phyloP scores from a whole-genome alignment of 495 filamentous ascomycete genomes.

The Trichoderma gamsii region DNA sequence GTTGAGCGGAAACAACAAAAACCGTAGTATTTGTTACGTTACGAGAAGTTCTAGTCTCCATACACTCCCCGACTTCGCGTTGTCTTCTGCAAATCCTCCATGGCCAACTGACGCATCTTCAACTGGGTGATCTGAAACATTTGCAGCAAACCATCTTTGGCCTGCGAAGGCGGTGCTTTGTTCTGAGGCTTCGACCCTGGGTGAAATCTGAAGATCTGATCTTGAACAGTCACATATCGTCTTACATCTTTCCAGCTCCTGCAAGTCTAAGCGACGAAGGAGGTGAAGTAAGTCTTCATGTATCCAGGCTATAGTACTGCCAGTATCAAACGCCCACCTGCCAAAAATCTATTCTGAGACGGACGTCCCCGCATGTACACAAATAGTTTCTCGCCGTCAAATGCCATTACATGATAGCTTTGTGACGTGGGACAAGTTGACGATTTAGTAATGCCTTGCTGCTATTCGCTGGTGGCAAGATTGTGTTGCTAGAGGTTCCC shows the following conservation, averaged over 20 bases:
- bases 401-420: conserved; percentile 43
- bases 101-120: conserved; percentile 23
- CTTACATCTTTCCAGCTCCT: conserved; percentile 54
- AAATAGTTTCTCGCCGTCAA: conserved; percentile 37
- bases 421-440: conserved; percentile 34
- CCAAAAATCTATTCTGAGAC: conserved; percentile 46
- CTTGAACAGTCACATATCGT: conserved; percentile 52
- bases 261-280: conserved; percentile 51
- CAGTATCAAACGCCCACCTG: conserved; percentile 48
- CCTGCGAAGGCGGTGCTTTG: conserved; percentile 23
- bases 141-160: conserved; percentile 36
- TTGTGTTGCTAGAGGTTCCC: conserved; percentile 47
- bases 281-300: not conserved
- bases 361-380: conserved; percentile 54
- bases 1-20: not conserved
- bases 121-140: too few relatives aligned
- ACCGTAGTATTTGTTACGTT: not conserved
- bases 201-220: conserved; percentile 27
- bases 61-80: conserved; percentile 15
- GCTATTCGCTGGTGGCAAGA: conserved; percentile 27
- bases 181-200: conserved; percentile 29
- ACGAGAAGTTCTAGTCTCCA: conserved; percentile 17
- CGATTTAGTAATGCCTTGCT: conserved; percentile 20
- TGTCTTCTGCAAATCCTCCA: conserved; percentile 19
- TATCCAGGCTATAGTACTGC: conserved; percentile 24